Base-by-base conservation (phyloP, 352 stramenopile genomes). In the Blastocystis sp. region DNA sequence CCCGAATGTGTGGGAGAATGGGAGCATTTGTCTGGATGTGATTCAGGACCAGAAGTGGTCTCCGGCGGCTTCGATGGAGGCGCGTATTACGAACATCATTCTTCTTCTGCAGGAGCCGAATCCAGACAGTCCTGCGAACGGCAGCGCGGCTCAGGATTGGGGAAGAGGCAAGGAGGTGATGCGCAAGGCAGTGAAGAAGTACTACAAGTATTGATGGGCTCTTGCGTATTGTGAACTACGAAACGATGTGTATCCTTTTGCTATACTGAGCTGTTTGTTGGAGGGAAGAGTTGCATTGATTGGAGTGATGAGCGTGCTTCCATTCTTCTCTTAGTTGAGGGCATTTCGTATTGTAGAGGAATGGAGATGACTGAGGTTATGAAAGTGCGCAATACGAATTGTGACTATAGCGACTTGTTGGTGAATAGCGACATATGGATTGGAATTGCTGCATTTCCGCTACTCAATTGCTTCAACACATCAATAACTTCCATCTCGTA, bases 101-200 rank as follows among this genome's bases (percentile, higher is more conserved):
- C 37, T 85, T 19, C 74, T 85, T 26, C 45, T 85, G 24, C 74
- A 85, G 41, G 74, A 85, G n/a, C 55, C 74, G 3, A 85, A 85
- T 50, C 45, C n/a, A 9, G 29, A 60, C 26, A 85, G 74, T 69
- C 74, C 74, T 10, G 74, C 74, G 26, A 85, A 85, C 70, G 21
- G 50, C 4, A 39, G 1, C 21, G 74, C 74, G 12, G 50, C 50
- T 9, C 21, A 2, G 16, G 24, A 31, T 1, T 85, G 60, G 55
- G 26, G 35, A 21, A 21, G 29, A 31, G 45, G 45, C 16, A 29
- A 50, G 19, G 74, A 67, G 16, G 51, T 29, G 21, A 85, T 85
- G 74, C 37, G 65, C 13, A 69, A 85, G 51, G 74, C 74, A n/a
- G 41, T 85, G 24, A 59, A 69, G 60, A 85, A 69, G 16, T 51